These are phyloP conservation scores for Podospora fimiseda DNA, from an alignment of 495 filamentous ascomycete genomes.

Conservation along the genomic window DNA sequence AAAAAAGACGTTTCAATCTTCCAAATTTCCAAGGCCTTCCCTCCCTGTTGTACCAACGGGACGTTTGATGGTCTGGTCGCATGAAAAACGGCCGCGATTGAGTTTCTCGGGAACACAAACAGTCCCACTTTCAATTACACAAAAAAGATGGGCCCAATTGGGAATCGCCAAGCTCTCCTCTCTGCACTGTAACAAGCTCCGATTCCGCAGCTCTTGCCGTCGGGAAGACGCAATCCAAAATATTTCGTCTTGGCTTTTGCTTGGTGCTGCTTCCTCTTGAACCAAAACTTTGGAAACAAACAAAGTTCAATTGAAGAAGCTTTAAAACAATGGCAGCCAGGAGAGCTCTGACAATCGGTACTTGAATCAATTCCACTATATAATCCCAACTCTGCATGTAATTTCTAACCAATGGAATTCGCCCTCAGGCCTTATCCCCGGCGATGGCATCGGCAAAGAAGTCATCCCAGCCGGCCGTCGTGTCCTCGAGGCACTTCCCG, in stretches of 20 bases:
- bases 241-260: background rate
- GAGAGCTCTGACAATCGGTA: conserved; percentile 53
- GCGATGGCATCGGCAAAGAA: conserved; percentile 96
- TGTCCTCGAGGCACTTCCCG: conserved; percentile 81
- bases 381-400: background rate
- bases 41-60: background rate
- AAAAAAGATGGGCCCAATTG: background rate
- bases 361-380: background rate
- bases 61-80: background rate
- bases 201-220: conserved; percentile 2
- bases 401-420: background rate
- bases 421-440: conserved; percentile 78
- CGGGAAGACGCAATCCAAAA: conserved; percentile 2
- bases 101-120: background rate
- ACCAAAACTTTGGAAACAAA: background rate
- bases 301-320: conserved; percentile 25
- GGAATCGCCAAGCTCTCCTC: background rate
- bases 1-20: background rate
- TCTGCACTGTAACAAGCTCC: background rate
- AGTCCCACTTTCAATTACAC: background rate
- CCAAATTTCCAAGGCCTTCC: background rate
- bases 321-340: conserved; percentile 46
- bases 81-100: background rate
- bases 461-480: conserved; percentile 93
- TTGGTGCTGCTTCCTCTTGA: background rate